Percentiles rank a stretch among this genome's conserved stretches.
phyloP scores from a whole-genome alignment of 352 stramenopile species.

The Phytopythium kandeliae region DNA sequence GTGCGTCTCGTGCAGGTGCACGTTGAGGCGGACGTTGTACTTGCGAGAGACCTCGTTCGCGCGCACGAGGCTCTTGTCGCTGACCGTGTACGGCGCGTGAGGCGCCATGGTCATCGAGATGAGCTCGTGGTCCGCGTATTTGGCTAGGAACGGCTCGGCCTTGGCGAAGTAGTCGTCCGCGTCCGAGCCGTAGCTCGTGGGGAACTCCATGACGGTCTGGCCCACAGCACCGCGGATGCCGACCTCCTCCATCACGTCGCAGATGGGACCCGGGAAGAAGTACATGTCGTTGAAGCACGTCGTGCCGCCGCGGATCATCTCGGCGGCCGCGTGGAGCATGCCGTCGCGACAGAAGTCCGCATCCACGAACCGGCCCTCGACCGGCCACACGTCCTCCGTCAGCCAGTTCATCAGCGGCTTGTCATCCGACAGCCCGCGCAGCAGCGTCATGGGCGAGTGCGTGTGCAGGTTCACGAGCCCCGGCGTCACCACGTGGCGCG shows the following conservation, averaged over 20 bases:
- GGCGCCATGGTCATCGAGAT: conserved; percentile 68
- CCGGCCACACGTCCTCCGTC: conserved; percentile 80
- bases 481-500: conserved; percentile 71
- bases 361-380: conserved; percentile 68
- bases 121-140: conserved; percentile 60
- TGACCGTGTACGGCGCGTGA: conserved; percentile 85
- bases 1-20: conserved; percentile 85
- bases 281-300: conserved; percentile 93
- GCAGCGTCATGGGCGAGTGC: conserved; percentile 80
- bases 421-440: conserved; percentile 85
- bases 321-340: conserved; percentile 70
- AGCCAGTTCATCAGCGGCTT: conserved; percentile 84
- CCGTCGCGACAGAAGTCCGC: conserved; percentile 70
- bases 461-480: conserved; percentile 87
- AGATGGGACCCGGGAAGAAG: conserved; percentile 68
- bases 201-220: conserved; percentile 74
- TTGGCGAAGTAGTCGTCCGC: conserved; percentile 78
- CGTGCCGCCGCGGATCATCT: conserved; percentile 86
- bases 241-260: conserved; percentile 45
- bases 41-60: conserved; percentile 36
- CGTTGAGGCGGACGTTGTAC: conserved; percentile 66
- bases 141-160: conserved; percentile 47
- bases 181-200: conserved; percentile 44
- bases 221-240: conserved; percentile 71
- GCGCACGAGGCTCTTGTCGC: conserved; percentile 44